These are phyloP conservation scores for Salix purpurea DNA, from an alignment of 345 rosid genomes.

Conservation along the genomic window DNA sequence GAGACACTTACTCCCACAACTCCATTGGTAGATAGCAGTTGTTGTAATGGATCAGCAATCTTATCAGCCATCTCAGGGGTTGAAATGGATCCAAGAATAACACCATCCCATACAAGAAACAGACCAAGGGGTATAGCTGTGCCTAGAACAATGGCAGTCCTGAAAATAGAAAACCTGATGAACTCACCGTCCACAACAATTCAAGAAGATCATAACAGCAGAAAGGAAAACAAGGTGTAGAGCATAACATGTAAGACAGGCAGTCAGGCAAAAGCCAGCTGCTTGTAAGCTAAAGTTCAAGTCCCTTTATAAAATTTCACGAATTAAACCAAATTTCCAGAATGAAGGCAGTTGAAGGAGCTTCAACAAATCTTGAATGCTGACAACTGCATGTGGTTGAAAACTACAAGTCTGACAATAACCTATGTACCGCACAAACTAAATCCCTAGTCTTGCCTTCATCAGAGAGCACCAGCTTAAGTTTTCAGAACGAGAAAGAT, in stretches of 20 bases:
- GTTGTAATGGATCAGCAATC: slow-evolving; percentile 73
- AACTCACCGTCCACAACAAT: neutral
- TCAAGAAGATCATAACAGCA: no score
- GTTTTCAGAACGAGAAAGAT: neutral
- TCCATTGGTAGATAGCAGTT: slow-evolving; percentile 55
- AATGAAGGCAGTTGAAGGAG: no score
- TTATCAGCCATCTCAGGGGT: slow-evolving; percentile 37
- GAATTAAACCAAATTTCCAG: no score
- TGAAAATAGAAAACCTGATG: slow-evolving; percentile 25
- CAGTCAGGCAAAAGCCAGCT: no score
- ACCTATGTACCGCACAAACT: neutral
- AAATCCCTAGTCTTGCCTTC: neutral
- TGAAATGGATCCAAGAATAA: slow-evolving; percentile 68
- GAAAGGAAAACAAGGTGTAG: no score
- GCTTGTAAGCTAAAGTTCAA: no score
- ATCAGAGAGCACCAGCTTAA: neutral
- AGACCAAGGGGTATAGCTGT: slow-evolving; percentile 84
- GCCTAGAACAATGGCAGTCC: slow-evolving; percentile 78
- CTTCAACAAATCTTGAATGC: no score
- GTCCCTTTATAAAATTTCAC: no score
- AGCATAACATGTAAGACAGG: no score
- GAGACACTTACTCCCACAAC: slow-evolving; percentile 66
- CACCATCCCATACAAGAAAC: slow-evolving; percentile 90
- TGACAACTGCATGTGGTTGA: neutral
- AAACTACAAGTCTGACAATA: neutral